Base-by-base conservation (phyloP, 371 early-diverging fungal species). In the Syncephalastrum racemosum region DNA sequence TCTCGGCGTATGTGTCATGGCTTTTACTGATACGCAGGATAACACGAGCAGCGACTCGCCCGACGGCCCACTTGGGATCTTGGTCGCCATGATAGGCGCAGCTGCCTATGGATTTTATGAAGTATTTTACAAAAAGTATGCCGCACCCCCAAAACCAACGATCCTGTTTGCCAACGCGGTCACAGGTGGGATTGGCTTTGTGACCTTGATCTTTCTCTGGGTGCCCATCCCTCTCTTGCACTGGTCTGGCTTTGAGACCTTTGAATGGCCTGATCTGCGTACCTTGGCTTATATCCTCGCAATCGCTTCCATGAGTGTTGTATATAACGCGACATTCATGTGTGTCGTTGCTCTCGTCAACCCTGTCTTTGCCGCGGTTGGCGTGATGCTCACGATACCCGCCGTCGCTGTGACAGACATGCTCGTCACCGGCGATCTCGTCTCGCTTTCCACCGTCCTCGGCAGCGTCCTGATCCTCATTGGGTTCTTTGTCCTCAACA, bases 291-390 rank as follows among this genome's bases (percentile, higher is more conserved):
- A 70, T 52, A 80, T 92, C 16, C 27, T 84, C 10, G 71, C 74
- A 52, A 89, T 88, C 61, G 88, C 87, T 2, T 63, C 82, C 42
- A 80, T 86, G 63, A 91, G 91, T 41, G 77, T 92, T 13, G 69
- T 85, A 10, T 92, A 87, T 67, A 91, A 92, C 59, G 91, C 83
- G 2, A 82, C 85, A 8, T 86, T 88, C 58, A 89, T 91, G 90
- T 81, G 86, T 5, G 82, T 90, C 19, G 86, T 92, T 58, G 84
- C 89, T 1, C 70, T 89, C 23, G 89, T 88, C 14, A 85, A 82
- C 36, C 93, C 93, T 2, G 82, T 90, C 15, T 90, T 90, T 80
- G 93, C 91, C 2, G 85, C 91, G 31, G 84, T 92, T 13, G 91
- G 91, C 24, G 80, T 89, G 14, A 89, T 92, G 91, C 75, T 90